A percentile compares a stretch with the other conserved stretches of the same genome.
Conservation (phyloP, 768 basidiomycete genomes). For the Lactarius hengduanensis region DNA sequence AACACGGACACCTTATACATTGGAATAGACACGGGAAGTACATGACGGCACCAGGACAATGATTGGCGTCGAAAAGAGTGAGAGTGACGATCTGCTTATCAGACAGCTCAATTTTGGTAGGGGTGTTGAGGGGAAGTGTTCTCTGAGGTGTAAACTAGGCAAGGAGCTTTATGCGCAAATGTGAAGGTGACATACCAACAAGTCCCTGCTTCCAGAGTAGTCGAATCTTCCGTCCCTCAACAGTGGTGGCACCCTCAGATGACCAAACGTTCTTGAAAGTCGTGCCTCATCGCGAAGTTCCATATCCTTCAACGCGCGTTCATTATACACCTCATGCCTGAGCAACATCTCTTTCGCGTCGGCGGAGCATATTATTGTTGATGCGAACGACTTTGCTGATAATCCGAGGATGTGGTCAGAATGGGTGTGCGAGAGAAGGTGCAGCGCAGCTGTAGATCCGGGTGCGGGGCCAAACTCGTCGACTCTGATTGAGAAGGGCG, state of each 20-base stretch:
- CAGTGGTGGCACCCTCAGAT: conserved; percentile 59
- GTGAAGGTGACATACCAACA: conserved; percentile 49
- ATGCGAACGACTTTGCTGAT: conserved; percentile 69
- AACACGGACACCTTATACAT: not conserved
- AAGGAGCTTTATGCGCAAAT: not conserved
- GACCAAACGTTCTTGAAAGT: conserved; percentile 58
- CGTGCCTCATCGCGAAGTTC: conserved; percentile 46
- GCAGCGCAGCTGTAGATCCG: conserved; percentile 43
- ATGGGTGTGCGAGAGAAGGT: conserved; percentile 89
- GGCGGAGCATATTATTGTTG: conserved; percentile 69
- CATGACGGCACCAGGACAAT: conserved; percentile 95
- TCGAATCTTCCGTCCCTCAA: conserved; percentile 45
- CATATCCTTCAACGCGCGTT: conserved; percentile 56
- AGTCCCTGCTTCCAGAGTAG: conserved; percentile 59
- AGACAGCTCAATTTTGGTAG: conserved; percentile 59
- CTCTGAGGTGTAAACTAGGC: conserved; percentile 41
- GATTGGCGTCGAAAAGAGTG: conserved; percentile 87
- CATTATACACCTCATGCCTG: conserved; percentile 66
- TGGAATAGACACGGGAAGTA: conserved; percentile 37
- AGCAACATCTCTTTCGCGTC: conserved; percentile 88
- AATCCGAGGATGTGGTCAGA: conserved; percentile 84
- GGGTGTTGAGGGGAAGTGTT: conserved; percentile 58
- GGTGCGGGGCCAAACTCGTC: conserved; percentile 66
- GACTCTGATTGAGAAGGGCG: conserved; percentile 79
- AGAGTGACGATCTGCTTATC: conserved; percentile 60